A percentile compares a stretch with the other conserved stretches of the same genome.
Evolutionary conservation across 2,329 filamentous ascomycete genomes (phyloP).

Genomic region (Bipolaris cookei): DNA sequence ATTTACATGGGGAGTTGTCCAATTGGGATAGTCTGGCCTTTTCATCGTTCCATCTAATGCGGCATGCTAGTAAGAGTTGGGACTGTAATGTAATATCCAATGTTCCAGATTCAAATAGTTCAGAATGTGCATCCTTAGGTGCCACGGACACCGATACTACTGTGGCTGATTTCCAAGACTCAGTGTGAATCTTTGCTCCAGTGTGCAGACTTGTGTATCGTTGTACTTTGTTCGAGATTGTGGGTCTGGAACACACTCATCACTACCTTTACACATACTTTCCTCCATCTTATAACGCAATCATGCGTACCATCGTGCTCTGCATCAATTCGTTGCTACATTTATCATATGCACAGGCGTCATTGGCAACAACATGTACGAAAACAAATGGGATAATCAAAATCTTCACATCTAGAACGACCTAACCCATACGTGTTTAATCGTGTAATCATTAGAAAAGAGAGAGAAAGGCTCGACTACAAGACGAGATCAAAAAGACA

Average conservation of each 20-base stretch:
- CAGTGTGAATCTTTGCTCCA: neutral
- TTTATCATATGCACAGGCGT: no score
- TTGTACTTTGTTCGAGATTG: neutral
- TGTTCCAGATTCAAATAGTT: neutral
- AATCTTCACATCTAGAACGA: no score
- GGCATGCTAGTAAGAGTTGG: neutral
- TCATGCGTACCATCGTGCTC: no score
- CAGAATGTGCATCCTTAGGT: neutral
- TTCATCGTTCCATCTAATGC: neutral
- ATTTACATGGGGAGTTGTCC: neutral
- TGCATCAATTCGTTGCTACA: no score
- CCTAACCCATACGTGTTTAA: no score
- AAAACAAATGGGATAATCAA: no score
- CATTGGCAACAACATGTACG: no score
- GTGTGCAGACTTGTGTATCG: neutral
- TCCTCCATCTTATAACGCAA: no score
- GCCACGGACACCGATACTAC: neutral
- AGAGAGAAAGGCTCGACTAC: no score
- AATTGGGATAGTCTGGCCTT: neutral
- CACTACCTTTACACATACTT: neutral
- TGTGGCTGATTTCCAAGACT: neutral
- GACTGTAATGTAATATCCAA: conserved; percentile 2
- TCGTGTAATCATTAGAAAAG: no score
- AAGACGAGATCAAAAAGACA: no score
- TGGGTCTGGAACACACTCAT: neutral